These are phyloP conservation scores for Lentinula lateritia DNA, from an alignment of 768 basidiomycete species.

Conservation along the genomic window DNA sequence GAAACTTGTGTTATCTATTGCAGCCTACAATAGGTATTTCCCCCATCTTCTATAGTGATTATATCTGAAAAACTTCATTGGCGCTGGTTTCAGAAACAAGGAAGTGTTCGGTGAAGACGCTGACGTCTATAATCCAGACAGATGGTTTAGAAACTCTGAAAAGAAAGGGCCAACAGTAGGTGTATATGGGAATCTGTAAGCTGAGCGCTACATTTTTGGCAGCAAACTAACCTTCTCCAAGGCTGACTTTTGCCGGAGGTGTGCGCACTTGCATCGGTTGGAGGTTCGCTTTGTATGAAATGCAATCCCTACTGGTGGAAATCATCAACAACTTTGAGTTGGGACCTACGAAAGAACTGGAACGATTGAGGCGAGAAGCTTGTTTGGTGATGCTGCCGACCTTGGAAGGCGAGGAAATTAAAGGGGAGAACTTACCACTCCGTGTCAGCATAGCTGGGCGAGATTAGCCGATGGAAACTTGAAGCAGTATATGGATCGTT, in stretches of 20 bases:
- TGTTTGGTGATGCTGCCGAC: slow-evolving; percentile 45
- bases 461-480: slow-evolving; percentile 12
- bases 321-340: slow-evolving; percentile 57
- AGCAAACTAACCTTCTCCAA: slow-evolving; percentile 6
- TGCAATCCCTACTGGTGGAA: slow-evolving; percentile 54
- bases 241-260: slow-evolving; percentile 44
- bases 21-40: slow-evolving; percentile 47
- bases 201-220: not conserved
- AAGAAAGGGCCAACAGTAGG: slow-evolving; percentile 36
- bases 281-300: slow-evolving; percentile 49
- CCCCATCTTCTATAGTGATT: not conserved
- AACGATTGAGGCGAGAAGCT: slow-evolving; percentile 35
- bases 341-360: slow-evolving; percentile 32
- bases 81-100: slow-evolving; percentile 27
- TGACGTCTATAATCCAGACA: slow-evolving; percentile 45
- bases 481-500: no score
- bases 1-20: slow-evolving; percentile 46
- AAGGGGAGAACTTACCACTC: slow-evolving; percentile 41
- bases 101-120: slow-evolving; percentile 56
- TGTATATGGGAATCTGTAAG: slow-evolving; percentile 45
- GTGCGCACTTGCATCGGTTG: slow-evolving; percentile 44
- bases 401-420: slow-evolving; percentile 36
- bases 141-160: slow-evolving; percentile 40
- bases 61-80: not conserved
- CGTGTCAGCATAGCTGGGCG: slow-evolving; percentile 30